Evolutionary conservation across 495 filamentous ascomycete genomes (phyloP).

Genomic region (Chaetomium cochliodes): DNA sequence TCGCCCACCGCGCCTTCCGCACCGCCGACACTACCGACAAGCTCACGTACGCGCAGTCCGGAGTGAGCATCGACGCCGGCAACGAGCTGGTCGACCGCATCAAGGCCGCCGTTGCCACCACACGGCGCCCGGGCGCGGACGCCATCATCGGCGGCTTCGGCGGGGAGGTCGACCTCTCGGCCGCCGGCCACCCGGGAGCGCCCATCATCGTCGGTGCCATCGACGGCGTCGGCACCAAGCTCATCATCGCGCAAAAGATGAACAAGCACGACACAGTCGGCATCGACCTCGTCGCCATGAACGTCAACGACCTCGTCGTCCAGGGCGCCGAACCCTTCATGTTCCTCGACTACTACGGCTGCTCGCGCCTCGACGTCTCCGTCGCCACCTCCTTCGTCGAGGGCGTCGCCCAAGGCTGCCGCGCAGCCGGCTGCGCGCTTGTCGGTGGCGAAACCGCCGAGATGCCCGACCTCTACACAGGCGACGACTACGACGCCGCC

Average conservation of each 20-base stretch:
- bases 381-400: conserved; percentile 78
- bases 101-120: conserved; percentile 77
- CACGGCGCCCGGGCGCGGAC: conserved; percentile 77
- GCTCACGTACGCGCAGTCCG: conserved; percentile 89
- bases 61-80: conserved; percentile 88
- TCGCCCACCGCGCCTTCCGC: conserved; percentile 70
- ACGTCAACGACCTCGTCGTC: conserved; percentile 94
- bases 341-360: conserved; percentile 96
- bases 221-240: conserved; percentile 94
- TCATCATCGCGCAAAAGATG: conserved; percentile 87
- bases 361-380: conserved; percentile 73
- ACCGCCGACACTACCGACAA: conserved; percentile 42
- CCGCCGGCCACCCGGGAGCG: conserved; percentile 68
- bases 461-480: conserved; percentile 89
- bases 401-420: conserved; percentile 83
- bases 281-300: conserved; percentile 97
- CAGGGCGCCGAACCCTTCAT: conserved; percentile 91
- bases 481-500: conserved; percentile 83
- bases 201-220: conserved; percentile 87
- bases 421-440: conserved; percentile 77
- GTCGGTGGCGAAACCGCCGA: conserved; percentile 96
- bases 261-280: conserved; percentile 89
- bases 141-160: conserved; percentile 95
- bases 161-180: conserved; percentile 76
- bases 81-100: conserved; percentile 88